These are phyloP conservation scores for Corylus americana DNA, from an alignment of 306 rosid genomes.

Conservation along the genomic window DNA sequence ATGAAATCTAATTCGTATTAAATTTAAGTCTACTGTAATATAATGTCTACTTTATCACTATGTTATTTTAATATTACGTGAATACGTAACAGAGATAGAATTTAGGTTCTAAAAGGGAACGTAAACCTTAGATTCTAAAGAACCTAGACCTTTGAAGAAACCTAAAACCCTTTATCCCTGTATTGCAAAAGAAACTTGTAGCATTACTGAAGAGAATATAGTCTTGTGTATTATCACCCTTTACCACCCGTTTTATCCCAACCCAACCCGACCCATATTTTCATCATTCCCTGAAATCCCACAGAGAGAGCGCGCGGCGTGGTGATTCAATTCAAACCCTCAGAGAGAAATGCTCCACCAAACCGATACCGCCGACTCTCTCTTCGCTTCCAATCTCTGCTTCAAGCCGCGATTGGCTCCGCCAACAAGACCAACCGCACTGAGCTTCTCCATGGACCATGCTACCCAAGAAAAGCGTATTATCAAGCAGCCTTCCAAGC, in stretches of 20 bases:
- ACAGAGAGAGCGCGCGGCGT: neutral
- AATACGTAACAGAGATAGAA: too few species aligned
- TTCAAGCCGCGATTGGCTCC: slow-evolving; percentile 12
- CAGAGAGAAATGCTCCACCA: slow-evolving; percentile 16
- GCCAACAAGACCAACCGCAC: neutral
- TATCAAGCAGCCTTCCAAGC: neutral
- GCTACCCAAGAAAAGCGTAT: neutral
- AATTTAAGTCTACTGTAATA: too few species aligned
- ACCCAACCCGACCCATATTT: neutral
- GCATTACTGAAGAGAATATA: too few species aligned
- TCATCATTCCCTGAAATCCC: neutral
- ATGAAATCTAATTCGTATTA: too few species aligned
- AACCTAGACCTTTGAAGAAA: too few species aligned
- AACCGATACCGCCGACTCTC: slow-evolving; percentile 16
- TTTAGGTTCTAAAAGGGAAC: too few species aligned
- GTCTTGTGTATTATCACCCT: too few species aligned
- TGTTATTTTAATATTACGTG: too few species aligned
- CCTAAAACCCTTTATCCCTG: too few species aligned
- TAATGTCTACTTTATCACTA: too few species aligned
- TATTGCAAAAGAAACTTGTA: too few species aligned
- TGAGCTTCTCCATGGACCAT: slow-evolving; percentile 19
- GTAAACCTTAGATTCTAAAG: too few species aligned
- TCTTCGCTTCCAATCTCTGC: slow-evolving; percentile 11
- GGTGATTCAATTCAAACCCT: neutral
- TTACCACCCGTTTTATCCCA: neutral